Conservation (phyloP, 441 rosid genomes). For the Gossypium davidsonii region DNA sequence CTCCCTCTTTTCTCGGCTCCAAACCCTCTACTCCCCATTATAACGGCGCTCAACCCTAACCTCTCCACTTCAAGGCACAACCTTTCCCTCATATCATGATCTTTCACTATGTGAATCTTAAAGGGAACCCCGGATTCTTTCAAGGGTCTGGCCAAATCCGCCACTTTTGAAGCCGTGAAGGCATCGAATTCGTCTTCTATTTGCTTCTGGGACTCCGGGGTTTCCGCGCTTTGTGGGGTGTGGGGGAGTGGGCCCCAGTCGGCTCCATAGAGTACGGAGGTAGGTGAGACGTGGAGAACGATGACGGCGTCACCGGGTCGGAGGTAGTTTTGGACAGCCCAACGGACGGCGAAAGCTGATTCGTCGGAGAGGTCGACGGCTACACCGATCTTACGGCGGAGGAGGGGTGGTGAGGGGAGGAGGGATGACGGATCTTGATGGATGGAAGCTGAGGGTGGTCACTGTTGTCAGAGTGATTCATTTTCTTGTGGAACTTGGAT, state of each 20-base stretch:
- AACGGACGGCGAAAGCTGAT: constrained; percentile 67
- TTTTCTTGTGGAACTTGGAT: neutral
- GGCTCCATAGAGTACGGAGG: constrained; percentile 85
- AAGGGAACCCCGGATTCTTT: constrained; percentile 67
- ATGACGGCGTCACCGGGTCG: constrained; percentile 93
- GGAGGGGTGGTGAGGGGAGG: constrained; percentile 49
- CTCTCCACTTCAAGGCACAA: constrained; percentile 86
- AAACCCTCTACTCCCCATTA: constrained; percentile 84
- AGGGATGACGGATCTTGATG: constrained; percentile 65
- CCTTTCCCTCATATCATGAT: constrained; percentile 89
- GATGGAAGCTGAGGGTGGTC: constrained; percentile 70
- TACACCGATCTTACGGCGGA: constrained; percentile 68
- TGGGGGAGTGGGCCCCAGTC: constrained; percentile 90
- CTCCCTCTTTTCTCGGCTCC: constrained; percentile 64
- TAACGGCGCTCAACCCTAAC: constrained; percentile 69
- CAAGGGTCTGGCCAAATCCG: constrained; percentile 70
- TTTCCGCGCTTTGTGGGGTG: neutral
- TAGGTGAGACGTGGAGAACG: constrained; percentile 86
- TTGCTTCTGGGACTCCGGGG: constrained; percentile 31
- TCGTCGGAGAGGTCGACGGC: constrained; percentile 89
- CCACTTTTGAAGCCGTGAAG: constrained; percentile 55
- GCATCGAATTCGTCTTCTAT: constrained; percentile 70
- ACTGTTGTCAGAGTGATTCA: constrained; percentile 36
- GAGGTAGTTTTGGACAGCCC: constrained; percentile 78
- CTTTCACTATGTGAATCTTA: constrained; percentile 85